Conservation (phyloP, 768 basidiomycete genomes). For the Mycena chlorophos region DNA sequence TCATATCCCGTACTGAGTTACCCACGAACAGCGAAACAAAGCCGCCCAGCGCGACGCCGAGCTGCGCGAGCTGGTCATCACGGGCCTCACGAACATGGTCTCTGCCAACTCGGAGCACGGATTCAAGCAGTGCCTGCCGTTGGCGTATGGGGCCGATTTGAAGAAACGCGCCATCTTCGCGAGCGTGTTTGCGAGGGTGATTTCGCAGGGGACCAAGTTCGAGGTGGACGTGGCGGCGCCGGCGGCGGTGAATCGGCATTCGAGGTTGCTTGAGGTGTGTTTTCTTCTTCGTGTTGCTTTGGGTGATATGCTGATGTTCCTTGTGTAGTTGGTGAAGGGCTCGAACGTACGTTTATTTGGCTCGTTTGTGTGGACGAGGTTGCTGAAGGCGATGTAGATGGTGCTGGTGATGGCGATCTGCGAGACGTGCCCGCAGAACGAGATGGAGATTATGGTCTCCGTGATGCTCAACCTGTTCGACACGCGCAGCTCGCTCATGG, state of each 20-base stretch:
- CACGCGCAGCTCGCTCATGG: constrained; percentile 67
- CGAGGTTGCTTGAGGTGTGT: not conserved
- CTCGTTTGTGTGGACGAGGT: not conserved
- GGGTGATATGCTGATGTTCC: too few relatives aligned
- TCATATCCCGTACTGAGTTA: not conserved
- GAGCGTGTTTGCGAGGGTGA: constrained; percentile 78
- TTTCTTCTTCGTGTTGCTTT: too few relatives aligned
- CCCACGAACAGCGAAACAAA: constrained; percentile 39
- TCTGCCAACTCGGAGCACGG: constrained; percentile 84
- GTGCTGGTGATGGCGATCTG: constrained; percentile 82
- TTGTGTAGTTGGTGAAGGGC: constrained; percentile 70
- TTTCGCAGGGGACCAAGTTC: constrained; percentile 79
- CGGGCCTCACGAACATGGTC: constrained; percentile 78
- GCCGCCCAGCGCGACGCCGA: constrained; percentile 56
- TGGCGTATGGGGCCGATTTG: constrained; percentile 74
- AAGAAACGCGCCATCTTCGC: constrained; percentile 78
- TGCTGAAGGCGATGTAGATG: constrained; percentile 45
- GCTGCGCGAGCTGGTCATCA: constrained; percentile 74
- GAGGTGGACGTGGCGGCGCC: constrained; percentile 46
- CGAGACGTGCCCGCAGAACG: constrained; percentile 76
- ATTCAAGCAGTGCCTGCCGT: constrained; percentile 80
- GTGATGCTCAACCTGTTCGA: constrained; percentile 87
- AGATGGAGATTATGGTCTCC: constrained; percentile 83
- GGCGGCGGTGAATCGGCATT: not conserved
- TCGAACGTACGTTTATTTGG: constrained; percentile 56